Evolutionary conservation across 305 asterid species (phyloP).

Genomic region (Solanum chacoense): DNA sequence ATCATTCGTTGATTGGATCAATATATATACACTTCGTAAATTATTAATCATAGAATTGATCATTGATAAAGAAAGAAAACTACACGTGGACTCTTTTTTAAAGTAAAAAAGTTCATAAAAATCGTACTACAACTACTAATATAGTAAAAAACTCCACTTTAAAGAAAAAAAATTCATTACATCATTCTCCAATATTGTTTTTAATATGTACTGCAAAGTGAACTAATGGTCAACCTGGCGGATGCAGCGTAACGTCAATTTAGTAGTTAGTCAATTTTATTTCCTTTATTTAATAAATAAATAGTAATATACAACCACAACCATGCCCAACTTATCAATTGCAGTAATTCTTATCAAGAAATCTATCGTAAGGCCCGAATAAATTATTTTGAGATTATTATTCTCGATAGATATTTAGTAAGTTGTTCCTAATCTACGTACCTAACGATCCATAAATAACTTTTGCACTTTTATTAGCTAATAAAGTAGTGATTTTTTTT

Average conservation of each 20-base stretch:
- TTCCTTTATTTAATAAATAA: no score
- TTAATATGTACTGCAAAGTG: not conserved
- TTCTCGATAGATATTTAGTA: no score
- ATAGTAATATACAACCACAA: not conserved
- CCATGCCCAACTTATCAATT: not conserved
- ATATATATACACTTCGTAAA: not conserved
- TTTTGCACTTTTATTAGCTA: not conserved
- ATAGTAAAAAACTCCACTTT: not conserved
- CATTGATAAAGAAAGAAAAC: not conserved
- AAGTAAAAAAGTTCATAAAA: not conserved
- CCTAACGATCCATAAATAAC: rapidly evolving
- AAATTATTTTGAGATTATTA: no score
- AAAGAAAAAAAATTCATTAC: no score
- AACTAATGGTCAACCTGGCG: not conserved
- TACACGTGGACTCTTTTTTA: not conserved
- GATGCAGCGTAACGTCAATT: not conserved
- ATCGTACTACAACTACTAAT: not conserved
- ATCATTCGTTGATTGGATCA: not conserved
- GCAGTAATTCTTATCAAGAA: not conserved
- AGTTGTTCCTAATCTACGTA: rapidly evolving
- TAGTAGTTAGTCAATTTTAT: not conserved
- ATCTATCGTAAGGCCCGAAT: rapidly evolving
- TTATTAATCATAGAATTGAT: not conserved
- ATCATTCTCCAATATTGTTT: not conserved
- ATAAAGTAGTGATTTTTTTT: not conserved